Conservation (phyloP, 169 alveolate genomes). For the Plasmodium gallinaceum region DNA sequence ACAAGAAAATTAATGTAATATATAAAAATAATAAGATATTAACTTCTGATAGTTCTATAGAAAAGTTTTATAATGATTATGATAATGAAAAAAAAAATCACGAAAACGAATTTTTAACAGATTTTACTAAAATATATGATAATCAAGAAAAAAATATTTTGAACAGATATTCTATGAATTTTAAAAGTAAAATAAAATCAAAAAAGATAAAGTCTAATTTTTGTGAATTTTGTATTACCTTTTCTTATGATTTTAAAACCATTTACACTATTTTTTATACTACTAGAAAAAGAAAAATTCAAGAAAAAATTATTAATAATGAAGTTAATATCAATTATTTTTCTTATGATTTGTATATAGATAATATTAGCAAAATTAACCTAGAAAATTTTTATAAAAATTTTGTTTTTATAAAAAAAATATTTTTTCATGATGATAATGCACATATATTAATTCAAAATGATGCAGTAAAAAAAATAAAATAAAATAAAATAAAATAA, state of each 20-base stretch:
- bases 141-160: conserved; percentile 2
- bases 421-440: conserved; percentile 22
- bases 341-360: not conserved
- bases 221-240: conserved; percentile 41
- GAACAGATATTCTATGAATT: not conserved
- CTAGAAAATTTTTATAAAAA: conserved; percentile 2
- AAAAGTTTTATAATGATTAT: not conserved
- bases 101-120: not conserved
- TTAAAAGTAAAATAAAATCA: conserved; percentile 4
- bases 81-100: not conserved
- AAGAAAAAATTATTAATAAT: not conserved
- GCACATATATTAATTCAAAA: conserved; percentile 28
- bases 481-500: not conserved
- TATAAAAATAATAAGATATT: not conserved
- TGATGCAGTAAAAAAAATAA: conserved; percentile 28
- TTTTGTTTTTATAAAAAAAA: conserved; percentile 44
- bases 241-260: conserved; percentile 47
- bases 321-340: conserved; percentile 21
- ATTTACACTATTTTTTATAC: conserved; percentile 36
- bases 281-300: conserved; percentile 9
- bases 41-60: not conserved
- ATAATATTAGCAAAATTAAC: not conserved
- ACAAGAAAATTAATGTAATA: not conserved
- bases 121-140: not conserved
- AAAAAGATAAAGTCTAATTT: conserved; percentile 15